A percentile compares a stretch with the other conserved stretches of the same genome.
phyloP scores from a whole-genome alignment of 805 yeast species.

The Wickerhamiella occidentalis region DNA sequence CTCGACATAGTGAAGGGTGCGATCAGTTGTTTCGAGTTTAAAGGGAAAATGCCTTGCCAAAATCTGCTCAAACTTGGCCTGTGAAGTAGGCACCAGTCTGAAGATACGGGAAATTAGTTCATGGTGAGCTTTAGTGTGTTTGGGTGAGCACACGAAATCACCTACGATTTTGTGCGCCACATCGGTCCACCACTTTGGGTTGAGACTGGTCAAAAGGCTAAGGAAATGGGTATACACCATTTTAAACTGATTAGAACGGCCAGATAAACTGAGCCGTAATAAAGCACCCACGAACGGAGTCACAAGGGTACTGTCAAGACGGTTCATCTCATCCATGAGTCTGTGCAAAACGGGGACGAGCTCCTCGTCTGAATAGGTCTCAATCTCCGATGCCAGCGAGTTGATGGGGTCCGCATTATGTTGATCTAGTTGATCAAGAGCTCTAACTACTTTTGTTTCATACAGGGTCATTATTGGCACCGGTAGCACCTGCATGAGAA shows the following conservation, averaged over 20 bases:
- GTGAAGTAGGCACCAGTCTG: constrained; percentile 69
- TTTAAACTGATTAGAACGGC: constrained; percentile 34
- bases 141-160: constrained; percentile 36
- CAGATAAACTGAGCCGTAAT: constrained; percentile 53
- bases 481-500: constrained; percentile 11
- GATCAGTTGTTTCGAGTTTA: constrained; percentile 41
- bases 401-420: constrained; percentile 10
- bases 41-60: constrained; percentile 64
- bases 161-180: constrained; percentile 57
- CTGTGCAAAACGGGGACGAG: constrained; percentile 44
- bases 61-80: constrained; percentile 47
- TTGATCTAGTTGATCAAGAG: constrained; percentile 15
- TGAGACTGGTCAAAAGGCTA: constrained; percentile 65
- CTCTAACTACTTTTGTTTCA: constrained; percentile 13
- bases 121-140: constrained; percentile 43
- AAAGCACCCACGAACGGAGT: constrained; percentile 46
- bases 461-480: constrained; percentile 11
- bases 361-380: constrained; percentile 27
- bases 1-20: constrained; percentile 42
- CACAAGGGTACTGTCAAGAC: constrained; percentile 43
- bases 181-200: constrained; percentile 83
- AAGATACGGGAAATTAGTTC: constrained; percentile 50
- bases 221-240: constrained; percentile 57
- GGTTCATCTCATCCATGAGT: constrained; percentile 52
- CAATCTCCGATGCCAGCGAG: constrained; percentile 13